Evolutionary conservation across 2,329 filamentous ascomycete species (phyloP), one percentile per base, ranked within the genome.

Genomic region (Botrytis elliptica): DNA sequence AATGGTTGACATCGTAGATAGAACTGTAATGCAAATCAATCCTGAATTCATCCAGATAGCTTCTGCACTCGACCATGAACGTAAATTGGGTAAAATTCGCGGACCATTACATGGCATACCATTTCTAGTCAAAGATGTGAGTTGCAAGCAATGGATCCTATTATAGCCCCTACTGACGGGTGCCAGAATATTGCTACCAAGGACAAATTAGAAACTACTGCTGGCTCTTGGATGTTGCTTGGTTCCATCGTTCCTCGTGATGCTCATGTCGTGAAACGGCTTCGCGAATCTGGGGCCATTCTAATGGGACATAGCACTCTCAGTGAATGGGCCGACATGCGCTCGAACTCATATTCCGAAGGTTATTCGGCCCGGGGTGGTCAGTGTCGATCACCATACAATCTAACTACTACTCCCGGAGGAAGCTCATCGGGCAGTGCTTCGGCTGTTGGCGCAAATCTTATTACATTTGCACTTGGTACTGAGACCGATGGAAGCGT

Each of bases 401-500:
- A 94, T 79, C 82, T 93, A 29, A 90, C 89, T 0, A 83, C 88
- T 10, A 91, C 89, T 77, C 91, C 92, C 0, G 91, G 91, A 1
- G 92, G 92, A 12, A 91, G 88, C 77, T 91, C 89, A 74, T 90
- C 89, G 1, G 92, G 92, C 0, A 89, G 88, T 71, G 92, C 86
- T 7, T 86, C 87, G 10, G 90, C 88, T 9, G 90, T 94, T 0
- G 86, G 87, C 5, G 87, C 88, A 6, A 93, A 93, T 77, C 82
- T 88, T 3, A 84, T 89, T 38, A 83, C 89, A 0, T 91, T 93
- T 79, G 85, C 90, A 0, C 80, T 94, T 0, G 93, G 92, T 1
- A 94, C 92, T 0, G 92, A 94, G 82, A 94, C 92, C 0, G 91
- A 94, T 79, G 91, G 88, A 6, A 90, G 87, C 82, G 85, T 94